phyloP scores from a whole-genome alignment of 2,329 filamentous ascomycete species.

The Microdochium trichocladiopsis region DNA sequence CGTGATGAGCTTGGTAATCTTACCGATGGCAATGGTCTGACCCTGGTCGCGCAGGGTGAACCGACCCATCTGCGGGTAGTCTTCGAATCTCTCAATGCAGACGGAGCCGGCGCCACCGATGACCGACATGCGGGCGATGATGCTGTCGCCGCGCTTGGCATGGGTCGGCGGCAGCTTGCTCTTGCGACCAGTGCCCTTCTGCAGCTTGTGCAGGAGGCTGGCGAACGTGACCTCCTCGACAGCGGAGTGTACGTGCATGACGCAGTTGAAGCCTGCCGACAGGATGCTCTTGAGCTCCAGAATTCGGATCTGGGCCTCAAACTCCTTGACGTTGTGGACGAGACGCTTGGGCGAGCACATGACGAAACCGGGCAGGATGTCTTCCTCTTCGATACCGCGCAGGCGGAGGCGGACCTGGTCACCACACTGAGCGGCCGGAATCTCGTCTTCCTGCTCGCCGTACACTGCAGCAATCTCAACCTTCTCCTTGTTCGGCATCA shows the following conservation, averaged over 20 bases:
- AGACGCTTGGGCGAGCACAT: conserved; percentile 90
- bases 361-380: conserved; percentile 91
- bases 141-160: conserved; percentile 72
- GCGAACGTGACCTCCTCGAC: conserved; percentile 96
- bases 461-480: conserved; percentile 81
- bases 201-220: conserved; percentile 82
- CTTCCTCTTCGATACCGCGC: conserved; percentile 94
- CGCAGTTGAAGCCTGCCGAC: conserved; percentile 93
- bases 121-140: conserved; percentile 87
- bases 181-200: conserved; percentile 89
- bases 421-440: conserved; percentile 74
- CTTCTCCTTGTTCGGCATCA: conserved; percentile 92
- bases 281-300: conserved; percentile 92
- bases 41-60: conserved; percentile 91
- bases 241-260: conserved; percentile 92
- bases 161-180: conserved; percentile 91
- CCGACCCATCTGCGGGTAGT: conserved; percentile 88
- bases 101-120: conserved; percentile 79
- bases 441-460: conserved; percentile 93
- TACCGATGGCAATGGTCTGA: conserved; percentile 98
- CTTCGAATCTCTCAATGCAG: conserved; percentile 90
- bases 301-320: conserved; percentile 95
- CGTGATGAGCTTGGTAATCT: conserved; percentile 82
- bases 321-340: conserved; percentile 81
- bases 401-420: conserved; percentile 91